These are phyloP conservation scores for Bipolaris cookei DNA, from an alignment of 2,329 filamentous ascomycete species.

Conservation along the genomic window DNA sequence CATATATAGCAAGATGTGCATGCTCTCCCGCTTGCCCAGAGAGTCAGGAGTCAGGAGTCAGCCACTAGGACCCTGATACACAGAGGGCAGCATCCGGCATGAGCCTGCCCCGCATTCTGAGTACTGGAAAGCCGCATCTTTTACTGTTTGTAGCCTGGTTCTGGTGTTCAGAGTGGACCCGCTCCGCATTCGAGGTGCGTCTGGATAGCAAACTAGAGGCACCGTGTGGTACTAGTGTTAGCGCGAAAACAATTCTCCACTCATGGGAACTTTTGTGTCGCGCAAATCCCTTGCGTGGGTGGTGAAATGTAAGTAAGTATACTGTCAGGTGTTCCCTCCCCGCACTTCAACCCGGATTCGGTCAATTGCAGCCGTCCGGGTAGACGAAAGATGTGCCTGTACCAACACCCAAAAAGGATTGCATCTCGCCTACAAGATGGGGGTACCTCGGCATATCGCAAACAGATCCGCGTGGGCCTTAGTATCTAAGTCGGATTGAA, in stretches of 20 bases:
- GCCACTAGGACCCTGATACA: background rate
- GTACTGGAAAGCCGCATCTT: conserved; percentile 3
- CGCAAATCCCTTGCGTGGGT: background rate
- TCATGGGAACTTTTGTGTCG: conserved; percentile 1
- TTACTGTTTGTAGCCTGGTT: conserved; percentile 4
- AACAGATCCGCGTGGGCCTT: background rate
- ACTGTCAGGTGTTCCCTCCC: conserved; percentile 9
- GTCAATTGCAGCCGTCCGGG: conserved; percentile 4
- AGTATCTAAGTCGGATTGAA: background rate
- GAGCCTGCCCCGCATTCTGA: conserved; percentile 1
- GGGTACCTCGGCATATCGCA: conserved; percentile 2
- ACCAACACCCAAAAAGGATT: background rate
- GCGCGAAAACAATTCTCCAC: background rate
- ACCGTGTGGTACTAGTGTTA: conserved; percentile 5
- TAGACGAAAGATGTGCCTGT: background rate
- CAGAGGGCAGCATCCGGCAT: background rate
- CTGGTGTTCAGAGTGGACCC: conserved; percentile 1
- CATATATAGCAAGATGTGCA: conserved; percentile 3
- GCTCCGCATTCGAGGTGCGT: conserved; percentile 7
- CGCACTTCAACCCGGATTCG: conserved; percentile 3
- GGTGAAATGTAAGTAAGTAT: background rate
- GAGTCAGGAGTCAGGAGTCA: background rate
- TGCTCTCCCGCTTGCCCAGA: background rate
- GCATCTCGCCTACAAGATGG: background rate
- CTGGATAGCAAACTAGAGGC: conserved; percentile 3